Evolutionary conservation across 2,329 filamentous ascomycete species (phyloP), one percentile per base, ranked within the genome.

Genomic region (Seiridium unicorne): DNA sequence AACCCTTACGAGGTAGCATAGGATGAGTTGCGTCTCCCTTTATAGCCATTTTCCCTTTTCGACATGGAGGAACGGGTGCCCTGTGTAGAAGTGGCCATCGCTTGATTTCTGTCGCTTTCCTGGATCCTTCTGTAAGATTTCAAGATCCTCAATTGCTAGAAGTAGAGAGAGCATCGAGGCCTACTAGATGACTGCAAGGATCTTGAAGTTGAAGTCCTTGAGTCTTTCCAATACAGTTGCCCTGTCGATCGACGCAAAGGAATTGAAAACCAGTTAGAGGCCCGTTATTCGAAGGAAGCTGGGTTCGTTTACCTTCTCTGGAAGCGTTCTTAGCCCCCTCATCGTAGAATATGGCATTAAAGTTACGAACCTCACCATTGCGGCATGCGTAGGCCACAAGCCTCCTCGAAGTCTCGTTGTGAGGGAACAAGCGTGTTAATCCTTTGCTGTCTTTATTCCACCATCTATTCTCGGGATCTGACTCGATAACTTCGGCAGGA

Each of bases 31-130:
- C 66, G 40, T 68, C 66, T 4, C 66, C 66, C 3, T 63, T 60
- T 4, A 66, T 48, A 4, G 60, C 61, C 42, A 71, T 54, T 5
- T 62, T 62, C 3, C 60, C 66, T 26, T 59, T 61, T 7, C 13
- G 65, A 69, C 70, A 73, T 3, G 64, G 63, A 13, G 64, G 49
- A 31, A 72, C 65, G 2, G 70, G 70, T 3, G 65, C 61, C 11
- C 70, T 66, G 66, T 59, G 70, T 61, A 64, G 66, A 55, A 69
- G 64, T 3, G 66, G 63, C 69, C 69, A 72, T 55, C 66, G 66
- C 57, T 70, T 72, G 40, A 71, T 58, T 5, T 69, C 65, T 11
- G 57, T 69, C 11, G 70, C 68, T 66, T 71, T 68, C 13, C 26
- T 44, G 32, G 61, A 49, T 8, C 61, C 34, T 1, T 56, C 56